These are phyloP conservation scores for Lactarius deliciosus DNA, from an alignment of 768 basidiomycete genomes.

Conservation along the genomic window DNA sequence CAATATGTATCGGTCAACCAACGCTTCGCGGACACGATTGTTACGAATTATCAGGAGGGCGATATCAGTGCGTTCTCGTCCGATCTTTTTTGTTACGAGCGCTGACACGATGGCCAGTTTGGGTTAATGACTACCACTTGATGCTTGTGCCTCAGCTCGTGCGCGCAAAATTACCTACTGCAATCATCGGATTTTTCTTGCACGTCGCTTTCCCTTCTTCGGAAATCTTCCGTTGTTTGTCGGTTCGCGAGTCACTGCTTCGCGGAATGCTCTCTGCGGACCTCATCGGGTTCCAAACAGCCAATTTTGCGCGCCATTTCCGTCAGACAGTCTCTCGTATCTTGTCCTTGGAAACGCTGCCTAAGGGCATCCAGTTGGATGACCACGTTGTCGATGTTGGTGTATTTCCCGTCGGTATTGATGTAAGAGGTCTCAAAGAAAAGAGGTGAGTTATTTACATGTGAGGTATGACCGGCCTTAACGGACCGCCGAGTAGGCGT, in stretches of 20 bases:
- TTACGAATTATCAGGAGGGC: constrained; percentile 77
- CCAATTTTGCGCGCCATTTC: constrained; percentile 81
- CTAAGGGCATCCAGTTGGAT: constrained; percentile 75
- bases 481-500: constrained; percentile 41
- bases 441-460: constrained; percentile 50
- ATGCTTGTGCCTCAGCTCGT: constrained; percentile 89
- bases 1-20: constrained; percentile 90
- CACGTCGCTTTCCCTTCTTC: constrained; percentile 95
- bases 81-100: neutral
- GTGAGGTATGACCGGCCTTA: constrained; percentile 11
- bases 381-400: constrained; percentile 80
- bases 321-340: constrained; percentile 83
- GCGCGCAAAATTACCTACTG: constrained; percentile 61
- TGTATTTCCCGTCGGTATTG: constrained; percentile 90
- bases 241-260: constrained; percentile 72
- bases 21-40: constrained; percentile 84
- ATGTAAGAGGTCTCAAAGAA: constrained; percentile 63
- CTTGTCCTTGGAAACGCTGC: constrained; percentile 74
- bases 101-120: constrained; percentile 43
- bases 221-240: constrained; percentile 92
- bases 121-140: constrained; percentile 96
- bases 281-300: constrained; percentile 90
- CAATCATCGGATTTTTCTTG: constrained; percentile 89
- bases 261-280: constrained; percentile 91
- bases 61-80: constrained; percentile 61